A percentile compares a stretch with the other conserved stretches of the same genome.
phyloP scores from a whole-genome alignment of 257 asterid genomes.

The Cordia subcordata region DNA sequence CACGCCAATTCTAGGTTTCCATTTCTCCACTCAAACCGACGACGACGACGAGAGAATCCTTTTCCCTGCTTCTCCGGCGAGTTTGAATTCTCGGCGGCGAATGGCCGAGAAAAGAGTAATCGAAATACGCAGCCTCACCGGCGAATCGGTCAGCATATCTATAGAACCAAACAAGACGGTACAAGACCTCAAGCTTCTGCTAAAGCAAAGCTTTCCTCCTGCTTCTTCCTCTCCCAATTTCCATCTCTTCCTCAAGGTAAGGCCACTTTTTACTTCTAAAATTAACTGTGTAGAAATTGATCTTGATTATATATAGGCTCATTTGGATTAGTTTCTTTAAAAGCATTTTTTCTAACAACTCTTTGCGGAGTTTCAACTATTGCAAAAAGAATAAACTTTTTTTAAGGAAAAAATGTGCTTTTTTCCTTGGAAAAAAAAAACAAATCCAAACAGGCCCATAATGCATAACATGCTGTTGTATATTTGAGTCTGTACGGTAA shows the following conservation, averaged over 20 bases:
- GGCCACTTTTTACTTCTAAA: conserved; percentile 1
- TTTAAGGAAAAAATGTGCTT: no score
- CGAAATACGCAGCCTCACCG: conserved; percentile 65
- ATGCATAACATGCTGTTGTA: no score
- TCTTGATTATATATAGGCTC: no score
- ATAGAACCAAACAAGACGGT: conserved; percentile 43
- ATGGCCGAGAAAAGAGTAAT: conserved; percentile 21
- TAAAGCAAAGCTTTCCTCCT: conserved; percentile 42
- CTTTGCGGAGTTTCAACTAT: no score
- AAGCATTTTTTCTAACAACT: no score
- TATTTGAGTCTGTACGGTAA: no score
- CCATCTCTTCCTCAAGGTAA: conserved; percentile 76
- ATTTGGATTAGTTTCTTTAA: no score
- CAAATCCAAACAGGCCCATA: no score
- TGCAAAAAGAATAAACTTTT: no score
- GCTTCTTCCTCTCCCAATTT: conserved; percentile 64
- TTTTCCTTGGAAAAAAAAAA: no score
- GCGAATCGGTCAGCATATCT: conserved; percentile 51
- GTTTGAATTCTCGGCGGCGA: conserved; percentile 1
- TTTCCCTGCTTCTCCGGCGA: not conserved
- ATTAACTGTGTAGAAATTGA: no score
- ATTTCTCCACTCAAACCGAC: no score
- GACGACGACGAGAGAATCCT: not conserved
- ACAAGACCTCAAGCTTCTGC: conserved; percentile 55
- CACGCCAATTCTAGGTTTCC: conserved; percentile 2